Base-by-base conservation (phyloP, 495 filamentous ascomycete species). In the Venustampulla echinocandica region DNA sequence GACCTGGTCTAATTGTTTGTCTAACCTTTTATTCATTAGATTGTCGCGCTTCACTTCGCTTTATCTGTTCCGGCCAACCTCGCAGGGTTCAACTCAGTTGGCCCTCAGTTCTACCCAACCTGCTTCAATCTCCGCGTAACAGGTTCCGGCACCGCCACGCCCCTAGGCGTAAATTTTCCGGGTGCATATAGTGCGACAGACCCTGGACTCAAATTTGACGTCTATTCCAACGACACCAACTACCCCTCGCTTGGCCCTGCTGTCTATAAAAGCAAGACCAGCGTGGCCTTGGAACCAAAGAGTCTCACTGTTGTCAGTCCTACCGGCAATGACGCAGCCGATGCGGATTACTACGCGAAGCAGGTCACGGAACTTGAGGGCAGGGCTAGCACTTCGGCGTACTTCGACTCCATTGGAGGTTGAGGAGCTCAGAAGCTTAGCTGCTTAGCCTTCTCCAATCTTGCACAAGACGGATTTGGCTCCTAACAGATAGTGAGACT, bases 121-220 rank as follows among this genome's bases (percentile, higher is more conserved):
- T 75, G 72, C 51, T 72, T 69, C 6, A 69, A 75, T 56, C 68
- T 76, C 61, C 70, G 66, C 49, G 62, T 75, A 21, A 58, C 63
- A 20, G 65, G 69, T 44, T 60, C 59, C 23, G 72, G 73, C 35
- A 57, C 59, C 30, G 68, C 65, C 10, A 66, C 69, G 0, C 56
- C 58, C 28, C 40, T 60, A 44, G 76, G 73, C 4, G 70, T 77
- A 33, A 68, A 62, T 58, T 69, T 77, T 60, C 75, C 74, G 1
- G 73, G 74, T 28, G 69, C 67, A 14, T 73, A 73, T 59, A 55
- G 61, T 55, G 59, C 67, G 37, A 66, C 44, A 38, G 64, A 75
- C 57, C 65, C 71, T 13, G 69, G 71, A 34, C 74, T 75, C 55
- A 44, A 63, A 22, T 52, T 69, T 59, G 70, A 63, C 58, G 74